phyloP scores from a whole-genome alignment of 306 rosid genomes.

The Prunus dulcis region DNA sequence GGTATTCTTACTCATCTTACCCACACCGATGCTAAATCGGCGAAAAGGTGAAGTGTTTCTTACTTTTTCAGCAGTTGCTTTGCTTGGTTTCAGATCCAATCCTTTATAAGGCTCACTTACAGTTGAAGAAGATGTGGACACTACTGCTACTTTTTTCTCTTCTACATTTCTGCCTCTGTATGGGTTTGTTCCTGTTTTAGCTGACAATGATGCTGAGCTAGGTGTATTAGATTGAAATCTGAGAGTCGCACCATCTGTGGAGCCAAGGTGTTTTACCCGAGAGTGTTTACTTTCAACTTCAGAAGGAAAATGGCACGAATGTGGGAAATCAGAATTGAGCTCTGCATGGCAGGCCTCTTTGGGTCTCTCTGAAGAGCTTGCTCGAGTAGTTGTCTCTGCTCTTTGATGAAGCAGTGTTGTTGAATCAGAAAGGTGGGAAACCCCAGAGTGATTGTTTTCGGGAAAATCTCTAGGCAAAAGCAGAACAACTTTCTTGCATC shows the following conservation, averaged over 20 bases:
- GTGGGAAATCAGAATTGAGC: constrained; percentile 32
- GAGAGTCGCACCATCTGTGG: constrained; percentile 24
- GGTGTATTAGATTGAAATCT: constrained; percentile 35
- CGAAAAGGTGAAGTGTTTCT: constrained; percentile 84
- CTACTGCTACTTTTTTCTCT: constrained; percentile 31
- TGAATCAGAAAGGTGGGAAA: constrained; percentile 31
- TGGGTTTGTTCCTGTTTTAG: constrained; percentile 47
- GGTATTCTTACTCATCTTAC: constrained; percentile 53
- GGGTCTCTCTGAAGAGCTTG: constrained; percentile 32
- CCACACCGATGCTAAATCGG: constrained; percentile 52
- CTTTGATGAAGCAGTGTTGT: constrained; percentile 31
- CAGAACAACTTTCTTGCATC: constrained; percentile 50
- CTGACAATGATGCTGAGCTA: constrained; percentile 23
- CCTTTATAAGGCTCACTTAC: constrained; percentile 37
- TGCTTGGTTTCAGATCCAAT: constrained; percentile 38
- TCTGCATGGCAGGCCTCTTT: constrained; percentile 33
- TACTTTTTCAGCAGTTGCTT: constrained; percentile 42
- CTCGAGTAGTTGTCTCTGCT: constrained; percentile 39
- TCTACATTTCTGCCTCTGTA: constrained; percentile 42
- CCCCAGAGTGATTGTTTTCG: constrained; percentile 36
- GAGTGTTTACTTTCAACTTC: constrained; percentile 37
- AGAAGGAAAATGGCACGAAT: constrained; percentile 36
- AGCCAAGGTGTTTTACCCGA: constrained; percentile 30
- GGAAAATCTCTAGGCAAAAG: constrained; percentile 44
- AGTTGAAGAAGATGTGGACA: constrained; percentile 35